phyloP scores from a whole-genome alignment of 805 yeast genomes.

The Cyberlindnera maclurae region DNA sequence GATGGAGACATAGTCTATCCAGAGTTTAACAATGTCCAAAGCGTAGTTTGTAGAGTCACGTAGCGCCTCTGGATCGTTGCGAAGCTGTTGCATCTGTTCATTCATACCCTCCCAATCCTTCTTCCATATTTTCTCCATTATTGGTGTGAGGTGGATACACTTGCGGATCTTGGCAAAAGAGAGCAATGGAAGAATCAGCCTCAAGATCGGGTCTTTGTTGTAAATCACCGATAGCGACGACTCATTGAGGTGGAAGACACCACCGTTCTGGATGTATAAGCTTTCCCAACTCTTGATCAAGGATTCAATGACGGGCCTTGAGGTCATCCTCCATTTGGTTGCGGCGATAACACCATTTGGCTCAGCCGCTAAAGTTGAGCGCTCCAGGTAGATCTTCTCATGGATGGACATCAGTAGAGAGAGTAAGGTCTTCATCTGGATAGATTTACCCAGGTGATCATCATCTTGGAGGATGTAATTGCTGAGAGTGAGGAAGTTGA shows the following conservation, averaged over 20 bases:
- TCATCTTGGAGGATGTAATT: constrained; percentile 32
- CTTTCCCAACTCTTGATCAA: constrained; percentile 65
- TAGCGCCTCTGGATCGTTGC: constrained; percentile 52
- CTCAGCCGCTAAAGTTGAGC: constrained; percentile 30
- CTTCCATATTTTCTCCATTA: constrained; percentile 51
- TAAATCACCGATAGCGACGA: constrained; percentile 36
- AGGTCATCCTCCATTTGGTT: constrained; percentile 58
- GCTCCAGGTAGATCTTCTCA: constrained; percentile 53
- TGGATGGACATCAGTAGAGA: constrained; percentile 59
- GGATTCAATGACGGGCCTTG: constrained; percentile 50
- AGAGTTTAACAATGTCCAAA: constrained; percentile 52
- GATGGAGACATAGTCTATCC: constrained; percentile 68
- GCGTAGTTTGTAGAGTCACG: constrained; percentile 57
- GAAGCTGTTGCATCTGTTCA: constrained; percentile 36
- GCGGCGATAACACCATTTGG: constrained; percentile 38
- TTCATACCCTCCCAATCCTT: constrained; percentile 70
- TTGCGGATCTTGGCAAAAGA: constrained; percentile 62
- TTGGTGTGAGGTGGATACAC: constrained; percentile 53
- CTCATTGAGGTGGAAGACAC: constrained; percentile 48
- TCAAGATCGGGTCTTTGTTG: constrained; percentile 47
- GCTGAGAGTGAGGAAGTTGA: constrained; percentile 38
- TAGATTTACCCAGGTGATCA: constrained; percentile 26
- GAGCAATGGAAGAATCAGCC: constrained; percentile 59
- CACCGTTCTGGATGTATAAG: constrained; percentile 54
- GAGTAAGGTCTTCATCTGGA: constrained; percentile 43